Evolutionary conservation across 306 rosid species (phyloP), one percentile per base, ranked within the genome.

Genomic region (Crotalaria pallida): DNA sequence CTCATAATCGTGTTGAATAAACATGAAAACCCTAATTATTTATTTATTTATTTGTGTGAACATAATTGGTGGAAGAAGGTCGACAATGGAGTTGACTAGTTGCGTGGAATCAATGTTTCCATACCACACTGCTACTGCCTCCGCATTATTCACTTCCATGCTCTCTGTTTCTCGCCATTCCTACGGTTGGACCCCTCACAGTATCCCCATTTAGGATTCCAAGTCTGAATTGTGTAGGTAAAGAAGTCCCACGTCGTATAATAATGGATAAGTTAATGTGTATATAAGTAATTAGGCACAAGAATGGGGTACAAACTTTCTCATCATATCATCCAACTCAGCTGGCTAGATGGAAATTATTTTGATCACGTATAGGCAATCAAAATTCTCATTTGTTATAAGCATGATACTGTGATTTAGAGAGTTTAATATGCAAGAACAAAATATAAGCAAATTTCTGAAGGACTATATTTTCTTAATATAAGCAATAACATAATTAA

Each of bases 81-180:
- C 83, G 61, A 93, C 97, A 10, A 87, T 88, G 50, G 96, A 85
- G 75, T 31, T 84, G 91, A 87, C 97, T 79, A 83, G 69, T 86
- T 89, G 95, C 40, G 88, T 90, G 43, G 96, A 88, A 70, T 70
- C 96, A 77, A 58, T 94, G 90, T 89, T 88, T 70, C 99, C 99
- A 2, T 89, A 87, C 60, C 96, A 94, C 85, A 82, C 88, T 2
- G 95, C 88, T 31, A 91, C 96, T 2, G 97, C 99, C 67, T 90
- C 97, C 24, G 96, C 99, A 65, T 86, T 94, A 86, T 85, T 94
- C 58, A 91, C 82, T 49, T 94, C 97, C 23, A 87, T 88, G 97
- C 92, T 94, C 29, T 90, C 96, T 23, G 89, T 83, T 13, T 88
- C 95, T 71, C 75, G 82, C 73, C 86, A 93, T 36, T 76, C 88